Conservation (phyloP, 371 early-diverging fungal genomes). For the Chytridium lagenaria region DNA sequence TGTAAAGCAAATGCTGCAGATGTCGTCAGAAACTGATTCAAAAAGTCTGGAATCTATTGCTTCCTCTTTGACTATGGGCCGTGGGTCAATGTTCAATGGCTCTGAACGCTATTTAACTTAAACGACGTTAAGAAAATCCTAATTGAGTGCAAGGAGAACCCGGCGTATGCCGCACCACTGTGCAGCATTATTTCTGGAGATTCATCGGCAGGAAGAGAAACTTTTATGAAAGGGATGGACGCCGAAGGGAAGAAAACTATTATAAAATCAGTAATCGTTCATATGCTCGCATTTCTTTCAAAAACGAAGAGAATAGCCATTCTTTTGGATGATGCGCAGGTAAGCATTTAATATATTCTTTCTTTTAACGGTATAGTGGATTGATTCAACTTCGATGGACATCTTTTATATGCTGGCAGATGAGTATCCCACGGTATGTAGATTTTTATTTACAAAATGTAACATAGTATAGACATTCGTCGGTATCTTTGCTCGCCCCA, state of each 20-base stretch:
- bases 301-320: neutral
- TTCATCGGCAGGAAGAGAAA: neutral
- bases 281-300: neutral
- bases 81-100: neutral
- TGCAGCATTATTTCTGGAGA: neutral
- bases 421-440: neutral
- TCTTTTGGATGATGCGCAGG: slow-evolving; percentile 9
- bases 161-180: neutral
- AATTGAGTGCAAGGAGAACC: neutral
- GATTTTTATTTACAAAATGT: neutral
- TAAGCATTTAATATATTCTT: neutral
- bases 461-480: neutral
- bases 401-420: neutral
- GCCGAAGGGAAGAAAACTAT: slow-evolving; percentile 1
- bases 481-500: neutral
- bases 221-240: neutral
- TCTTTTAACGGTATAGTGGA: slow-evolving; percentile 1
- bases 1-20: neutral
- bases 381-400: neutral
- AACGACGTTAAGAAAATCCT: neutral
- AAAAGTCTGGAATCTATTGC: neutral
- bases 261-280: neutral
- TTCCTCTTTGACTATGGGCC: neutral
- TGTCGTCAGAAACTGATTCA: neutral
- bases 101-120: neutral